Evolutionary conservation across 257 asterid species (phyloP), one percentile per base, ranked within the genome.

Genomic region (Salvia miltiorrhiza): DNA sequence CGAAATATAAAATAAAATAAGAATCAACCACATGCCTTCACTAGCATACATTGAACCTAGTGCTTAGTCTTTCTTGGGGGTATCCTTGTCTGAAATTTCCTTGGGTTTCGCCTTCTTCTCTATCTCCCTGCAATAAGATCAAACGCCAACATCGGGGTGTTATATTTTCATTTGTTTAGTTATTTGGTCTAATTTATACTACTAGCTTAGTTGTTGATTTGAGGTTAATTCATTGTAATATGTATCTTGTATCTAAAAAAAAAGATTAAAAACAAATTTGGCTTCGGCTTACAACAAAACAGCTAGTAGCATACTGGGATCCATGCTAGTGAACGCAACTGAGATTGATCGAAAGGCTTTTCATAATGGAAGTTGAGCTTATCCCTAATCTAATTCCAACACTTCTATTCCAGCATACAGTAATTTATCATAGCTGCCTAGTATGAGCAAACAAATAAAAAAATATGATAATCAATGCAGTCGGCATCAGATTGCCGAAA

Each of bases 51-150:
- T 20, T 9, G 13, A 32, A 30, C 61, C 83, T 85, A 84, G 54
- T 78, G 84, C 75, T 83, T 80, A 49, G 76, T 84, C 87, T 40
- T 85, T 80, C 81, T 84, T 84, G 1, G 86, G 87, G 10, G 49
- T 32, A 66, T 86, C 88, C 71, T 90, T 85, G 53, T 78, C 84
- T 10, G 93, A 85, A 40, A 81, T 73, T 57, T 85, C 96, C 76
- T 85, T 89, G 1, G 90, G 89, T 69, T 82, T 88, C 24, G 79
- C 78, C 80, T 89, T 89, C 80, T 89, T 89, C 83, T 87, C 93
- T 32, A 82, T 79, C 70, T 81, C 87, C 85, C 96, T 87, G 76
- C 71, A 62, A 48, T 4, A 62, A 71, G 20, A 77, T 44, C 72
- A 69, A 57, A n/a, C n/a, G n/a, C n/a, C n/a, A n/a, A n/a, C n/a